Evolutionary conservation across 2,329 filamentous ascomycete genomes (phyloP).

Genomic region (Cephalotrichum gorgonifer): DNA sequence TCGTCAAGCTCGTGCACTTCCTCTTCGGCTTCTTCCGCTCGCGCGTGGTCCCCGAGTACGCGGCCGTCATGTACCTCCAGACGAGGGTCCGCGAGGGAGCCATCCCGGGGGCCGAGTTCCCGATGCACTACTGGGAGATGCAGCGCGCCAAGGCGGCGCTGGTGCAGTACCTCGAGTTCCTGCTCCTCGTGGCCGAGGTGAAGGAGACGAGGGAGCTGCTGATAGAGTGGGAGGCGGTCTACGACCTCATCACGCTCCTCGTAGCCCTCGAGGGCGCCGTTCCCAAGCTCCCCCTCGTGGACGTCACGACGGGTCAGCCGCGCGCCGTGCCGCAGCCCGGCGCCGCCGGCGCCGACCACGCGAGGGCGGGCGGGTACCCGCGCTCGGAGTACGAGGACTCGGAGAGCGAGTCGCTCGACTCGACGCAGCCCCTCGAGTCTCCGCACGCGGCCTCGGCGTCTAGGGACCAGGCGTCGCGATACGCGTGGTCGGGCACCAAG

Average conservation of each 20-base stretch:
- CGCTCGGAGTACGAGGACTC: conserved; percentile 3
- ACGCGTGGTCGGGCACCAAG: conserved; percentile 68
- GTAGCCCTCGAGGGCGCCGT: conserved; percentile 83
- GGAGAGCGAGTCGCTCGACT: conserved; percentile 12
- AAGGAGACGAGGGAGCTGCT: conserved; percentile 73
- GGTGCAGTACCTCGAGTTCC: conserved; percentile 88
- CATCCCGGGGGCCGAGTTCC: conserved; percentile 75
- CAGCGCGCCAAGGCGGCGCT: conserved; percentile 92
- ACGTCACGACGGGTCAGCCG: conserved; percentile 17
- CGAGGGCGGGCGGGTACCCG: conserved; percentile 21
- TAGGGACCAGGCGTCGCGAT: conserved; percentile 50
- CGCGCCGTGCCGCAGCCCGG: conserved; percentile 15
- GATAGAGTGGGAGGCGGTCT: conserved; percentile 84
- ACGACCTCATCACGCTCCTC: conserved; percentile 78
- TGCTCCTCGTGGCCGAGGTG: conserved; percentile 80
- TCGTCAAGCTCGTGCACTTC: conserved; percentile 66
- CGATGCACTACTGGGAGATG: conserved; percentile 94
- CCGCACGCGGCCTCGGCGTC: conserved; percentile 5
- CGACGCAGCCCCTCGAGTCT: conserved; percentile 28
- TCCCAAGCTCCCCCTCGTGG: conserved; percentile 63
- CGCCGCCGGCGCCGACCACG: conserved; percentile 15
- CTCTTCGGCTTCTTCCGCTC: conserved; percentile 87
- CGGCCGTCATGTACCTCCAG: conserved; percentile 88
- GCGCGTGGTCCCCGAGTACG: conserved; percentile 86
- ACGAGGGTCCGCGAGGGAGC: conserved; percentile 73